These are phyloP conservation scores for Calonectria montana DNA, from an alignment of 2,329 filamentous ascomycete species.

Conservation along the genomic window DNA sequence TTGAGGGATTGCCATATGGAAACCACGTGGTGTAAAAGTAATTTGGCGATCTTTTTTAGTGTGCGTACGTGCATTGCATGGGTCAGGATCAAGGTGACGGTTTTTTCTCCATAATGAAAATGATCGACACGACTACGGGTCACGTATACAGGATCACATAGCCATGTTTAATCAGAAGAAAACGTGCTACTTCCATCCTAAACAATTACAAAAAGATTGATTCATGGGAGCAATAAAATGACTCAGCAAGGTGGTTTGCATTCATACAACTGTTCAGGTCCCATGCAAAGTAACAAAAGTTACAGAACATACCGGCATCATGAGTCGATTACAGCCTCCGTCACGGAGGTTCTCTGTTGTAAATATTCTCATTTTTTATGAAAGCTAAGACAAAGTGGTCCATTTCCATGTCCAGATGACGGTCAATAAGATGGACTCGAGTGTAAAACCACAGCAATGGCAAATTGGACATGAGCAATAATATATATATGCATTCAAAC, in stretches of 20 bases:
- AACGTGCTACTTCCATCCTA: no score
- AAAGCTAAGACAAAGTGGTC: not conserved
- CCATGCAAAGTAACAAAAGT: no score
- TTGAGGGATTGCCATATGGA: not conserved
- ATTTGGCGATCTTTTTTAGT: not conserved
- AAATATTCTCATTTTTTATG: not conserved
- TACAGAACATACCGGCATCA: no score
- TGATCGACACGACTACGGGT: not conserved
- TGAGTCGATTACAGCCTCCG: no score
- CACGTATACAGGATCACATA: not conserved
- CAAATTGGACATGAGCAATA: not conserved
- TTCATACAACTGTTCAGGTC: no score
- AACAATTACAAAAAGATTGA: no score
- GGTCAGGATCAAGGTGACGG: not conserved
- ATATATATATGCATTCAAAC: not conserved
- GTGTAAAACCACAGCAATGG: not conserved
- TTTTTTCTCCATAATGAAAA: not conserved
- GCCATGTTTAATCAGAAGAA: not conserved
- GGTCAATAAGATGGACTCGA: not conserved
- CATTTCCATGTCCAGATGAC: not conserved
- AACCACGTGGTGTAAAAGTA: constrained; percentile 1
- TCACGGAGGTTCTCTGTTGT: not conserved
- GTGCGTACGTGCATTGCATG: constrained; percentile 1
- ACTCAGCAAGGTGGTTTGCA: no score
- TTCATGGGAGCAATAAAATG: no score